Percentiles rank a stretch among this genome's conserved stretches.
These are phyloP conservation scores for Craspedostauros australis DNA, from an alignment of 108 stramenopile species.

Conservation along the genomic window DNA sequence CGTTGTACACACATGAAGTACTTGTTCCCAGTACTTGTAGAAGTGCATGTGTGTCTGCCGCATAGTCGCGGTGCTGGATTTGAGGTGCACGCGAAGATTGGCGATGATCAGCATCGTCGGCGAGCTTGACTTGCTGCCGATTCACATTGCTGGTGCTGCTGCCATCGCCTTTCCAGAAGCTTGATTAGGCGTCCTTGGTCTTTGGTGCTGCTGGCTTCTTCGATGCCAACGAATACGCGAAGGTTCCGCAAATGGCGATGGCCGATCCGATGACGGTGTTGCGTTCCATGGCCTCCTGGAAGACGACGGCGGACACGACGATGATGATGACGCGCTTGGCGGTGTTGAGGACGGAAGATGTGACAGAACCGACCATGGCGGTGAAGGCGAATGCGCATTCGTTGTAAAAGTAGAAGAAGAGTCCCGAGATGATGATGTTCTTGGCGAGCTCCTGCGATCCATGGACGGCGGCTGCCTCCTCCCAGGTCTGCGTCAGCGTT, in stretches of 20 bases:
- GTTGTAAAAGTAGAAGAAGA: constrained; percentile 96
- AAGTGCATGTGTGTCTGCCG: no score
- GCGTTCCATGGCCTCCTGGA: constrained; percentile 81
- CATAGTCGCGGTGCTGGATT: no score
- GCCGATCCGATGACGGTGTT: constrained; percentile 84
- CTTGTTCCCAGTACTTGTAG: no score
- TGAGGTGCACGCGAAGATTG: no score
- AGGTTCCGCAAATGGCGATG: constrained; percentile 81
- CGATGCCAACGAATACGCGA: constrained; percentile 69
- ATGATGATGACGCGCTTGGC: constrained; percentile 90
- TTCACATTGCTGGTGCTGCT: no score
- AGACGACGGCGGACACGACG: constrained; percentile 74
- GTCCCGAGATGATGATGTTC: constrained; percentile 74
- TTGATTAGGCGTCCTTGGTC: constrained; percentile 13
- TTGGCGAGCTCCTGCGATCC: constrained; percentile 45
- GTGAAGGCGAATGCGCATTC: constrained; percentile 92
- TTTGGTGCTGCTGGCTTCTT: constrained; percentile 14
- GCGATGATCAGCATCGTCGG: constrained; percentile 89
- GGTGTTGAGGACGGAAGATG: constrained; percentile 84
- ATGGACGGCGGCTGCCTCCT: constrained; percentile 47
- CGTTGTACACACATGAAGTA: no score
- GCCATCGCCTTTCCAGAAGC: no score
- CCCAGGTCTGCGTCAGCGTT: constrained; percentile 53
- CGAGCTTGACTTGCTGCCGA: constrained; percentile 60
- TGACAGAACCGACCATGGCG: constrained; percentile 64